Conservation (phyloP, 306 rosid species). For the Dalbergia cochinchinensis region DNA sequence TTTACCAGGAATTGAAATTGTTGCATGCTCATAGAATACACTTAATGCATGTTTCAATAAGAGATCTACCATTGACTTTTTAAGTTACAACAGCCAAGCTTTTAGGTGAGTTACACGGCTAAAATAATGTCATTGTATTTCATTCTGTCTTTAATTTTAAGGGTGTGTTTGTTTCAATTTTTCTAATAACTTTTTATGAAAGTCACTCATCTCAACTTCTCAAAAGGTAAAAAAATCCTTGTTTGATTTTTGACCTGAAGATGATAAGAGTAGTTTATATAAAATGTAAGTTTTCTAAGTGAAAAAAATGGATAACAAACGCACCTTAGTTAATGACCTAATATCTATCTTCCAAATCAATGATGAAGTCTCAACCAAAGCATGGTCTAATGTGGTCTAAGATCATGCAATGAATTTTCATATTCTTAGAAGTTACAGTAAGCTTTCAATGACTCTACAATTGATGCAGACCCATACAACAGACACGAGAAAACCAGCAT, state of each 20-base stretch:
- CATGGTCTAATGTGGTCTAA: not conserved
- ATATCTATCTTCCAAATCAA: not conserved
- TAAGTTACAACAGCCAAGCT: not conserved
- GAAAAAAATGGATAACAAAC: no score
- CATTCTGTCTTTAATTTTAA: no score
- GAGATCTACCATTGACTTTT: not conserved
- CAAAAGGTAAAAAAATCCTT: no score
- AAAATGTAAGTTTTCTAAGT: no score
- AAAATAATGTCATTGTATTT: no score
- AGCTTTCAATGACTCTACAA: not conserved
- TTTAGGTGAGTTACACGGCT: no score
- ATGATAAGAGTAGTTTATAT: no score
- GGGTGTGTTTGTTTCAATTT: no score
- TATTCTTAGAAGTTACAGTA: not conserved
- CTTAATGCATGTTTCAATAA: not conserved
- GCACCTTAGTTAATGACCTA: not conserved
- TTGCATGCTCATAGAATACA: not conserved
- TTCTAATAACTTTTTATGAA: no score
- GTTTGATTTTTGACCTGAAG: no score
- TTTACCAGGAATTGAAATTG: no score
- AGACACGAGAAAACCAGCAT: conserved; percentile 81
- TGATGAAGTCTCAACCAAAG: not conserved
- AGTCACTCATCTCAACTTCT: no score
- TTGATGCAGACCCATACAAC: conserved; percentile 66
- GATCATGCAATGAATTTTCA: not conserved